Percentiles rank a stretch among this genome's conserved stretches.
These are phyloP conservation scores for Exidia glandulosa DNA, from an alignment of 768 basidiomycete genomes.

Conservation along the genomic window DNA sequence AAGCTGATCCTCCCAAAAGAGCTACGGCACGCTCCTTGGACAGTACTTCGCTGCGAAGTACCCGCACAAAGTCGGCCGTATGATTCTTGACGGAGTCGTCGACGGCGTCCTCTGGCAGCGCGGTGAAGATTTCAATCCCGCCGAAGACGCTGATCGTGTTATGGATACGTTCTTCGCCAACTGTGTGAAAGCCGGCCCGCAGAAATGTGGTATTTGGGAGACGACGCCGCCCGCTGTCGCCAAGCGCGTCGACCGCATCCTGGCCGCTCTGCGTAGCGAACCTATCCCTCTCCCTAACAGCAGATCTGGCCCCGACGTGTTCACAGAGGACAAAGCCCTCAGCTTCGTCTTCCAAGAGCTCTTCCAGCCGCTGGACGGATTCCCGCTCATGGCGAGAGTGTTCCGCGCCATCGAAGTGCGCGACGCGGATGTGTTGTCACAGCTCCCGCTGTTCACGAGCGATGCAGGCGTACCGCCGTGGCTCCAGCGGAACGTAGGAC, in stretches of 20 bases:
- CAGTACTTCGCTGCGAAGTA: slow-evolving; percentile 2
- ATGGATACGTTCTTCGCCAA: background rate
- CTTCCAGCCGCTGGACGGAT: background rate
- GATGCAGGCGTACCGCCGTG: background rate
- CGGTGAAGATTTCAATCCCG: background rate
- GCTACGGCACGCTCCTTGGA: slow-evolving; percentile 2
- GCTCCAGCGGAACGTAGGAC: background rate
- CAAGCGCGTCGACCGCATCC: background rate
- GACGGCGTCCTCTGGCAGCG: background rate
- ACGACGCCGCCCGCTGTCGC: background rate
- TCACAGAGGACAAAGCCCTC: background rate
- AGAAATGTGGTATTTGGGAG: background rate
- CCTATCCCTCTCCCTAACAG: background rate
- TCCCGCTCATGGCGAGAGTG: background rate
- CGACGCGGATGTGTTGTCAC: background rate
- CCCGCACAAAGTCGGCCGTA: slow-evolving; percentile 1
- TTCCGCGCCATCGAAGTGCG: background rate
- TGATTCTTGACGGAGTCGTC: slow-evolving; percentile 2
- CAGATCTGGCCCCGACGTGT: background rate
- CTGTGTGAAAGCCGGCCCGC: background rate
- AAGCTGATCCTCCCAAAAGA: background rate
- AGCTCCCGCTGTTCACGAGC: background rate
- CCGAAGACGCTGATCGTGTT: background rate
- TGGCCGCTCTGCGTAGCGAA: background rate
- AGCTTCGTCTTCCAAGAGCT: background rate